Percentiles rank a stretch among this genome's conserved stretches.
Conservation (phyloP, 2,329 filamentous ascomycete genomes). For the Colletotrichum filicis region DNA sequence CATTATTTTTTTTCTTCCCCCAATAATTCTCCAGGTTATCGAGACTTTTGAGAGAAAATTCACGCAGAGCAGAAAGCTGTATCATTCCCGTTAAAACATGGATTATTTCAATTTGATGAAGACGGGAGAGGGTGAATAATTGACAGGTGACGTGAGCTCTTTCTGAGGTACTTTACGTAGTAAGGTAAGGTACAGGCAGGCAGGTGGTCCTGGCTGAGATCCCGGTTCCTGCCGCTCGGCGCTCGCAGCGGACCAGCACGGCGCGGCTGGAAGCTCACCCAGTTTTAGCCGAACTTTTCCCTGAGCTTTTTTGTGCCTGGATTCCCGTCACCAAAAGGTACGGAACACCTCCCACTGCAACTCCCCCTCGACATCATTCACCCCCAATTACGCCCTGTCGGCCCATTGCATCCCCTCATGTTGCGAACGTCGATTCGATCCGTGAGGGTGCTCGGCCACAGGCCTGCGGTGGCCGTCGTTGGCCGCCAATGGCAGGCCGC, state of each 20-base stretch:
- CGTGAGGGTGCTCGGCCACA: conserved; percentile 68
- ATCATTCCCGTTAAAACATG: background rate
- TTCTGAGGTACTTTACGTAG: too few relatives aligned
- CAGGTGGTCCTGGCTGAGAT: conserved; percentile 7
- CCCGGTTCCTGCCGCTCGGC: conserved; percentile 37
- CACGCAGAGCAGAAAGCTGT: background rate
- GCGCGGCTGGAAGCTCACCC: conserved; percentile 27
- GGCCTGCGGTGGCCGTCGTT: conserved; percentile 62
- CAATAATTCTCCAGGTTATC: background rate
- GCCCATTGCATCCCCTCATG: conserved; percentile 68
- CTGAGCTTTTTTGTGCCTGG: conserved; percentile 53
- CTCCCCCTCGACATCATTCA: conserved; percentile 40
- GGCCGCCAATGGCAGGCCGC: conserved; percentile 67
- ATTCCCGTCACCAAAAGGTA: conserved; percentile 38
- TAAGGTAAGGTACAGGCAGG: too few relatives aligned
- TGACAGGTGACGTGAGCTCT: conserved; percentile 29
- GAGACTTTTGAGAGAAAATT: background rate
- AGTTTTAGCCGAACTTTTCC: conserved; percentile 57
- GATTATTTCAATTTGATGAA: background rate
- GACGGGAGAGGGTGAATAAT: background rate
- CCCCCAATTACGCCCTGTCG: conserved; percentile 46
- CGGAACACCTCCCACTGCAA: conserved; percentile 33
- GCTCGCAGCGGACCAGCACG: conserved; percentile 10
- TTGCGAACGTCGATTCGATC: conserved; percentile 76
- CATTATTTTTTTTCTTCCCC: background rate